A percentile compares a stretch with the other conserved stretches of the same genome.
Evolutionary conservation across 2,329 filamentous ascomycete genomes (phyloP).

Genomic region (Claviceps humidiphila): DNA sequence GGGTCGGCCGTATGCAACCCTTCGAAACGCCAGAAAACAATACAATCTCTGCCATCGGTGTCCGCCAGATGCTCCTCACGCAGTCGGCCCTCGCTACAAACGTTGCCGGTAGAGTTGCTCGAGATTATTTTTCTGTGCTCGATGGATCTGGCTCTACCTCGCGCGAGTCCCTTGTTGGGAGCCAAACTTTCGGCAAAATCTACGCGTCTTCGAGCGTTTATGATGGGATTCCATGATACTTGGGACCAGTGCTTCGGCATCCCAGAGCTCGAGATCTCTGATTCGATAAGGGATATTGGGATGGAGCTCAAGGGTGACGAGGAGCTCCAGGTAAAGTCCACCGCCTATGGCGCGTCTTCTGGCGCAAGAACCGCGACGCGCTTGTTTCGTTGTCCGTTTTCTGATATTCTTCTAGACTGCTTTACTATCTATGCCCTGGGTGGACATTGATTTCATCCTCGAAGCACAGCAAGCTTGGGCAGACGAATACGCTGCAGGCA

Average conservation of each 20-base stretch:
- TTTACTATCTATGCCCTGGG: constrained; percentile 32
- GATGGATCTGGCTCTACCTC: constrained; percentile 33
- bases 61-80: constrained; percentile 15
- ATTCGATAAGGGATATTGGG: neutral
- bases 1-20: neutral
- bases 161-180: constrained; percentile 30
- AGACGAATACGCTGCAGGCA: constrained; percentile 21
- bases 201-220: constrained; percentile 24
- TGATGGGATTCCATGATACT: constrained; percentile 22
- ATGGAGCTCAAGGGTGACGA: constrained; percentile 21
- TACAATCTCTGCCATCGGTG: constrained; percentile 17
- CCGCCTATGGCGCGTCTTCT: neutral
- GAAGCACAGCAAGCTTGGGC: constrained; percentile 35
- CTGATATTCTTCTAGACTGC: constrained; percentile 21
- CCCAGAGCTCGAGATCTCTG: neutral
- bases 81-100: constrained; percentile 16
- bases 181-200: constrained; percentile 29
- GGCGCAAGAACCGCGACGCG: neutral
- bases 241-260: constrained; percentile 26
- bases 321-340: constrained; percentile 28
- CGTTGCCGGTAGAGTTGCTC: constrained; percentile 38
- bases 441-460: constrained; percentile 30
- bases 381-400: neutral
- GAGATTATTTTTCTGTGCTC: constrained; percentile 39
- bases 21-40: constrained; percentile 12